Evolutionary conservation across 1,284 basidiomycete genomes (phyloP).

Genomic region (Trichosporon sp.): DNA sequence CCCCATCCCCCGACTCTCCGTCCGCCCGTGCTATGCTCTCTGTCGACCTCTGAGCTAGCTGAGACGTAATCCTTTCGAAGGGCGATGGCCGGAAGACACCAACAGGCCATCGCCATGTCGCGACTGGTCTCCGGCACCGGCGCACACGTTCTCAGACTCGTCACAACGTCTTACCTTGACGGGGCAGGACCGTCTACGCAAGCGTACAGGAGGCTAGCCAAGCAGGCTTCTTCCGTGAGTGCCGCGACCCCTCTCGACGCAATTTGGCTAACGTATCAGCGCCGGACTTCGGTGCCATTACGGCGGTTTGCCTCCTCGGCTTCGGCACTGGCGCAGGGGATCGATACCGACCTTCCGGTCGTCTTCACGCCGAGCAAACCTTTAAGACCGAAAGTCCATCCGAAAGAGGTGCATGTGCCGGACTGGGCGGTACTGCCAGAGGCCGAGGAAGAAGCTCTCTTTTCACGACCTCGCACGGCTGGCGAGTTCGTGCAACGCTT

Average conservation of each 20-base stretch:
- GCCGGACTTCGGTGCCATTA: not conserved
- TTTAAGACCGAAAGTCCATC: not conserved
- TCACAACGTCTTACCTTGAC: slow-evolving; percentile 17
- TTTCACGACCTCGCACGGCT: not conserved
- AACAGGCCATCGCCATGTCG: slow-evolving; percentile 20
- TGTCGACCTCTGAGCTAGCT: not conserved
- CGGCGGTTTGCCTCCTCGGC: slow-evolving; percentile 14
- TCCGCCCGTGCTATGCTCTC: not conserved
- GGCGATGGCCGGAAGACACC: slow-evolving; percentile 20
- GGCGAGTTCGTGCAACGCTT: not conserved
- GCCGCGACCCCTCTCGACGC: not conserved
- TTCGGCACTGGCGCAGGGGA: not conserved
- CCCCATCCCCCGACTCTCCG: not conserved
- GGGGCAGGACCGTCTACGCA: slow-evolving; percentile 7
- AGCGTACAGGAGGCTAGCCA: not conserved
- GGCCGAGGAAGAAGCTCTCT: not conserved
- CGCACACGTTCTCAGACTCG: slow-evolving; percentile 17
- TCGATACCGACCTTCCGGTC: not conserved
- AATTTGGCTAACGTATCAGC: not conserved
- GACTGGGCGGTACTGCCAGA: slow-evolving; percentile 1
- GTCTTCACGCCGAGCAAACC: slow-evolving; percentile 5
- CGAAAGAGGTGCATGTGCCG: not conserved
- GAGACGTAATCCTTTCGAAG: not conserved
- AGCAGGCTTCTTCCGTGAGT: not conserved
- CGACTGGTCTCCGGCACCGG: slow-evolving; percentile 14